Conservation (phyloP, 2,329 filamentous ascomycete genomes). For the Thielaviopsis populi region DNA sequence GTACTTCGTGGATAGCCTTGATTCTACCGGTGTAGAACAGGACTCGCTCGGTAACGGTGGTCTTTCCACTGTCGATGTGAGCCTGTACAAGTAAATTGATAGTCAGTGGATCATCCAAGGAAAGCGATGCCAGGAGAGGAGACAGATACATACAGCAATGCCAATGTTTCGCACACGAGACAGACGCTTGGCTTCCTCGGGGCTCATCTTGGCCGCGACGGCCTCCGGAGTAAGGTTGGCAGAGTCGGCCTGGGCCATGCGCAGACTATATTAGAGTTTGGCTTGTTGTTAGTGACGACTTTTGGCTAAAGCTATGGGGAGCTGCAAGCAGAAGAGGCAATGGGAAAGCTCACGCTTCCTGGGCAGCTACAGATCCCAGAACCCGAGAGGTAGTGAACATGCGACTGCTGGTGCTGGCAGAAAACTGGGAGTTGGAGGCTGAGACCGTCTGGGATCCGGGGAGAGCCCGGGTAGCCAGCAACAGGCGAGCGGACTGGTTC, state of each 20-base stretch:
- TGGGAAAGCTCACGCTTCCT: constrained; percentile 27
- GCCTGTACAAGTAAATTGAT: constrained; percentile 38
- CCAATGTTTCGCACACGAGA: constrained; percentile 87
- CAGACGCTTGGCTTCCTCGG: constrained; percentile 63
- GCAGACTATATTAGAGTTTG: constrained; percentile 25
- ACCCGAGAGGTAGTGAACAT: constrained; percentile 13
- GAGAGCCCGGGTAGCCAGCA: constrained; percentile 8
- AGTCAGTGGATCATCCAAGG: neutral
- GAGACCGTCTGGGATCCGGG: neutral
- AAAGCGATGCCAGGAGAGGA: neutral
- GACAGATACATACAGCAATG: constrained; percentile 56
- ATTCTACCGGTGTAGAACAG: constrained; percentile 97
- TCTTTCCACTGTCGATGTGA: constrained; percentile 98
- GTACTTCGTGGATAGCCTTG: constrained; percentile 91
- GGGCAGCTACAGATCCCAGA: constrained; percentile 25
- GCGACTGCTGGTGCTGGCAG: constrained; percentile 4
- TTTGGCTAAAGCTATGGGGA: neutral
- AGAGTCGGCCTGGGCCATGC: constrained; percentile 39
- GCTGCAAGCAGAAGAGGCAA: constrained; percentile 2
- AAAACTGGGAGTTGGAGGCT: neutral
- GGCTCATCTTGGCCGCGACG: constrained; percentile 64
- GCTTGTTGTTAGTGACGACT: neutral
- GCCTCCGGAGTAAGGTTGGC: constrained; percentile 38
- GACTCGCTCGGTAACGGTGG: constrained; percentile 87
- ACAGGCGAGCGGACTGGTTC: constrained; percentile 10